A percentile compares a stretch with the other conserved stretches of the same genome.
Evolutionary conservation across 2,329 filamentous ascomycete species (phyloP).

Genomic region (Fusarium foetens): DNA sequence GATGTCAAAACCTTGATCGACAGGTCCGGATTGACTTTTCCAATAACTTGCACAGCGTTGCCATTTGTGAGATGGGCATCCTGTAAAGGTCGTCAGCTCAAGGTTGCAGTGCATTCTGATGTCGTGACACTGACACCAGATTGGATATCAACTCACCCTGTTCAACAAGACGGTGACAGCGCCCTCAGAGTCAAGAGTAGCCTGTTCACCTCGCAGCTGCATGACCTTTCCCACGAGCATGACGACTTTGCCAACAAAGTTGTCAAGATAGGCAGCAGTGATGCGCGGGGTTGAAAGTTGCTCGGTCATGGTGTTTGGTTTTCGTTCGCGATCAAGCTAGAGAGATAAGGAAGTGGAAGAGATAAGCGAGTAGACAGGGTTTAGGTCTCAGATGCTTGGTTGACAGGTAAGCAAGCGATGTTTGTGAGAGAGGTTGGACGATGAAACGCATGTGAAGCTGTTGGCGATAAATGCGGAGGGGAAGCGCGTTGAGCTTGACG

Average conservation of each 20-base stretch:
- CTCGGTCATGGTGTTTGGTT: conserved; percentile 66
- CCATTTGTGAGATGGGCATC: conserved; percentile 76
- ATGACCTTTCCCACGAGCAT: conserved; percentile 87
- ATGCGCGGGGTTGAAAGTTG: conserved; percentile 81
- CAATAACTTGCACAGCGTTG: conserved; percentile 80
- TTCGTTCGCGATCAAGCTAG: background rate
- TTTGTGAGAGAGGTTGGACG: background rate
- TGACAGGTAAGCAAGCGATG: background rate
- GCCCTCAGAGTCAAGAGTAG: conserved; percentile 83
- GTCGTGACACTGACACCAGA: conserved; percentile 1
- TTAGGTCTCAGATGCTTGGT: background rate
- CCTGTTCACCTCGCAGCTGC: conserved; percentile 82
- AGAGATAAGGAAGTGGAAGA: background rate
- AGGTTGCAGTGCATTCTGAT: background rate
- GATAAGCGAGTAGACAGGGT: accelerated
- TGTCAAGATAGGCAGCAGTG: conserved; percentile 80
- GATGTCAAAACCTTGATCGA: conserved; percentile 76
- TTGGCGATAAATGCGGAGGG: conserved; percentile 24
- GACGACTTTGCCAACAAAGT: conserved; percentile 78
- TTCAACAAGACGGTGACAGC: conserved; percentile 79
- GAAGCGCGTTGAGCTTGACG: conserved; percentile 32
- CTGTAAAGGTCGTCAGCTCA: conserved; percentile 54
- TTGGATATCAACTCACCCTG: conserved; percentile 62
- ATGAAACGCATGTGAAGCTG: conserved; percentile 12
- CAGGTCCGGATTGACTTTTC: conserved; percentile 80